Conservation (phyloP, 1,139 yeast genomes). For the Blastobotrys ciferrii region DNA sequence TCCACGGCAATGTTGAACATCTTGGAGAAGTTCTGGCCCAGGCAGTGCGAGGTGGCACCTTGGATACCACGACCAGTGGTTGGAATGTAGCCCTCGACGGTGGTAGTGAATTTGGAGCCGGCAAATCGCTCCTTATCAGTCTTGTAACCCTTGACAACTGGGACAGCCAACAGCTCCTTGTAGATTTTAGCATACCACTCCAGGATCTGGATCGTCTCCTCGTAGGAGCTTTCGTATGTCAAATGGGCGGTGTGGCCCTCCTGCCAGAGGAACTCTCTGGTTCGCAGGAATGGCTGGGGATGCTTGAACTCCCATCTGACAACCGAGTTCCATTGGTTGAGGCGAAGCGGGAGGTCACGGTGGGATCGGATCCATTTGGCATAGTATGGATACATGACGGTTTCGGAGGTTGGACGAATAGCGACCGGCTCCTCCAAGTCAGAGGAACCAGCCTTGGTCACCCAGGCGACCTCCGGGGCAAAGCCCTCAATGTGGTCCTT, state of each 20-base stretch:
- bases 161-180: constrained; percentile 92
- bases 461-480: constrained; percentile 99
- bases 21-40: constrained; percentile 97
- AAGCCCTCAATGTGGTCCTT: constrained; percentile 99
- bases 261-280: constrained; percentile 99
- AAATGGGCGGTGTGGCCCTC: constrained; percentile 99
- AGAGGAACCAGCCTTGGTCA: constrained; percentile 89
- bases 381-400: constrained; percentile 99
- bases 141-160: constrained; percentile 91
- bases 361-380: constrained; percentile 99
- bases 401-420: constrained; percentile 98
- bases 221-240: constrained; percentile 72
- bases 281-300: constrained; percentile 98
- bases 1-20: constrained; percentile 97
- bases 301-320: constrained; percentile 99
- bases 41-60: constrained; percentile 97
- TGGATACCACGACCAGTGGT: constrained; percentile 99
- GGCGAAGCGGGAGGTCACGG: constrained; percentile 92
- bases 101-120: constrained; percentile 94
- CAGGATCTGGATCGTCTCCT: constrained; percentile 82
- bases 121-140: constrained; percentile 98
- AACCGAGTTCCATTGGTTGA: constrained; percentile 99
- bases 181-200: constrained; percentile 83
- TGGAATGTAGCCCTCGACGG: constrained; percentile 95
- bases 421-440: constrained; percentile 98